Base-by-base conservation (phyloP, 169 alveolate species). In the Cytauxzoon felis region DNA sequence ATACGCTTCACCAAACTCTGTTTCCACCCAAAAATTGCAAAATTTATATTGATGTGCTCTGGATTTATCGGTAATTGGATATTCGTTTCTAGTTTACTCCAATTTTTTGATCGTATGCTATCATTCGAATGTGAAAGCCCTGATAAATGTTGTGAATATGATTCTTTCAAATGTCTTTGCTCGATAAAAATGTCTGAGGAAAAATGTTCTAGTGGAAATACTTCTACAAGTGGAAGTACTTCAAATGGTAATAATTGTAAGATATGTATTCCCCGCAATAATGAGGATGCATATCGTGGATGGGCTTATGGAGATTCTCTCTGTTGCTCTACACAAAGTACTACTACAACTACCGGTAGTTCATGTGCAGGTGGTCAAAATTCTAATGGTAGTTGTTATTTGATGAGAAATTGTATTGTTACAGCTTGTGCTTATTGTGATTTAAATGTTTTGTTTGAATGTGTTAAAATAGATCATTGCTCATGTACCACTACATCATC, bases 381-480 rank as follows among this genome's bases (percentile, higher is more conserved):
- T 16, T 7, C 6, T 18, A 54, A 54, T 8, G 66, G 6, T 3
- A 5, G 38, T 16, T 4, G 5, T 0, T 60, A 54, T 21, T 9
- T 71, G 7, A 58, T 71, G 49, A 60, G 82, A 24, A 71, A 71
- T 69, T 60, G 82, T 40, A 51, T 56, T 16, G 76, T 50, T 3
- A 53, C 82, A 9, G 9, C 57, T 27, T 71, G 82, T 43, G 52
- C 78, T 0, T 71, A 71, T 26, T 71, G 82, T 43, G 82, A 71
- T 18, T 32, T 60, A 49, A 56, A 54, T 49, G 47, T 71, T 0
- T 43, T 71, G 13, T 1, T 71, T 48, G 82, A 71, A 27, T 71
- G 82, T 24, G 69, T 13, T 1, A 50, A 59, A 38, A 0, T 59
- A 5, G 21, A 58, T n/a, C n/a, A n/a, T n/a, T n/a, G n/a, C n/a